These are phyloP conservation scores for Halteria grandinella DNA, from an alignment of 73 alveolate species.

Conservation along the genomic window DNA sequence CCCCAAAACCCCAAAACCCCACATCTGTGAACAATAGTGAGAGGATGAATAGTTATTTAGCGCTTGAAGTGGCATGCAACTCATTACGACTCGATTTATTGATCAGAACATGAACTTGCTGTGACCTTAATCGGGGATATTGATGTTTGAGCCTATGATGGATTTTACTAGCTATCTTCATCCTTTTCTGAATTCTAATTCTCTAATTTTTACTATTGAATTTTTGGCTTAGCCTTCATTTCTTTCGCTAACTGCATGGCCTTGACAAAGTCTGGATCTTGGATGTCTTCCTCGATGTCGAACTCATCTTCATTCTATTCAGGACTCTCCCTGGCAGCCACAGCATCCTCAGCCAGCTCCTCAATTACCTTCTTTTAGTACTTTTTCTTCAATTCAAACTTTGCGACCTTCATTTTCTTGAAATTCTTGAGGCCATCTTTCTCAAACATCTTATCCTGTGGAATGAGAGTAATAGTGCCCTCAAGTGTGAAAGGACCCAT, in stretches of 20 bases:
- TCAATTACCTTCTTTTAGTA: slow-evolving; percentile 12
- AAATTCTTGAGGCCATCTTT: slow-evolving; percentile 30
- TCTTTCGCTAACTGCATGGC: neutral
- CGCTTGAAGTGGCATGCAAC: no score
- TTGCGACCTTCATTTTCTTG: slow-evolving; percentile 19
- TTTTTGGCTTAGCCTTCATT: neutral
- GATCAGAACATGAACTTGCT: no score
- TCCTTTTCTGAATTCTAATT: no score
- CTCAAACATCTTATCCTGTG: slow-evolving; percentile 12
- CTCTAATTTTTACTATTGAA: neutral
- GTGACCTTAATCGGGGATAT: no score
- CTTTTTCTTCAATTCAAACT: neutral
- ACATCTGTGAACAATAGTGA: no score
- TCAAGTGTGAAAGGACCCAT: slow-evolving; percentile 42
- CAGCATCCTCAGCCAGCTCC: slow-evolving; percentile 36
- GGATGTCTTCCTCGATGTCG: neutral
- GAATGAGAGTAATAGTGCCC: neutral
- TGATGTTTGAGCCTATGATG: no score
- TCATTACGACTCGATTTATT: no score
- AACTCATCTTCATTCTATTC: neutral
- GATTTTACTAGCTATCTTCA: no score
- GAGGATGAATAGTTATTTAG: slow-evolving; percentile 27
- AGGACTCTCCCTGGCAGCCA: neutral
- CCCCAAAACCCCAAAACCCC: neutral
- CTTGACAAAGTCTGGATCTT: neutral